A percentile compares a stretch with the other conserved stretches of the same genome.
Conservation (phyloP, 805 yeast genomes). For the Pichia cabralensis region DNA sequence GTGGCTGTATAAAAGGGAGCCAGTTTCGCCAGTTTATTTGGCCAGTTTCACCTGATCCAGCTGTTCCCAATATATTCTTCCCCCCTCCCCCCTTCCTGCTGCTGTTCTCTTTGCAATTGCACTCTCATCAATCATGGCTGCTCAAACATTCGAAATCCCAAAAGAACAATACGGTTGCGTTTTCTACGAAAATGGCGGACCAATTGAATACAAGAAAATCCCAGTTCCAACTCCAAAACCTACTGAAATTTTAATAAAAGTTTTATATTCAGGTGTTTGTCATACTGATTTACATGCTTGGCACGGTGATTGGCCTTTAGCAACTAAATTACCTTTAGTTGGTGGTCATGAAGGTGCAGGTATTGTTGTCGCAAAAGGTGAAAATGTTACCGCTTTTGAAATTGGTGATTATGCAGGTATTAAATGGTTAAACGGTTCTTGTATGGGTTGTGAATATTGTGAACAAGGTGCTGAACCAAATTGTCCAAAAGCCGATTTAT, state of each 20-base stretch:
- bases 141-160: conserved; percentile 42
- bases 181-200: conserved; percentile 53
- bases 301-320: conserved; percentile 84
- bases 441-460: conserved; percentile 66
- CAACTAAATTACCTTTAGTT: conserved; percentile 57
- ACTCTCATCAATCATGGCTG: conserved; percentile 30
- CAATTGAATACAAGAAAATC: conserved; percentile 52
- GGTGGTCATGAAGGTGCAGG: conserved; percentile 89
- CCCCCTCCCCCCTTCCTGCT: no score
- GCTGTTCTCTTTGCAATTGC: no score
- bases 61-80: no score
- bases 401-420: conserved; percentile 72
- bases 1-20: no score
- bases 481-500: conserved; percentile 59
- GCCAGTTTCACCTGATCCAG: no score
- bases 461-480: conserved; percentile 54
- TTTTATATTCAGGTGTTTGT: conserved; percentile 79
- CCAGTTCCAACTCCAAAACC: conserved; percentile 70
- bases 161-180: conserved; percentile 56
- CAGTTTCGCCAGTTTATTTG: no score
- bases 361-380: conserved; percentile 64
- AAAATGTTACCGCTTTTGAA: conserved; percentile 52
- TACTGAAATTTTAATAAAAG: conserved; percentile 63
- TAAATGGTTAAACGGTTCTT: conserved; percentile 71
- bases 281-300: conserved; percentile 88